Base-by-base conservation (phyloP, 345 rosid genomes). In the Citrus medica region DNA sequence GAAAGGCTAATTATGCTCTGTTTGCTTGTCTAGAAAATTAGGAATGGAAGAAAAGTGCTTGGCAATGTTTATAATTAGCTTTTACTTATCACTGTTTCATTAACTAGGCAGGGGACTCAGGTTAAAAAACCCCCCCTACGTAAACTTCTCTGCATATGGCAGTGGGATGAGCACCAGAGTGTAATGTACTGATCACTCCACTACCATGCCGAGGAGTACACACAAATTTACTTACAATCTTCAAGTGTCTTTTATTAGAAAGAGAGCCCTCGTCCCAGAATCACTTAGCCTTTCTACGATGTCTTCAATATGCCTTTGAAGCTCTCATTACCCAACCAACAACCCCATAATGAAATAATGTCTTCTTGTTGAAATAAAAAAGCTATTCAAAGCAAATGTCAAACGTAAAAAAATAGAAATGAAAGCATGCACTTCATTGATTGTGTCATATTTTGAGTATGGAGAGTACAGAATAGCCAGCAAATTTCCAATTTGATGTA, bases 341-440 rank as follows among this genome's bases (percentile, higher is more conserved):
- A 14, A 2, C 10, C 17, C 71, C 53, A 51, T 51, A 16, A 66
- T 75, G 48, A 48, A n/a, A 48, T 76, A 51, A 30, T 51, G 53
- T 51, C 62, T 51, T 46, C 61, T 21, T 76, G 72, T 21, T 65
- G 71, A 64, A 65, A 75, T 64, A 46, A 61, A 30, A 64, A 24
- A 28, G 48, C 69, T 22, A 55, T 0, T 22, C 33, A 56, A 35
- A 58, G 28, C 22, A 33, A 35, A n/a, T 1, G 19, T 13, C 68
- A 69, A 48, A 32, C 38, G 51, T 7, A 70, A 25, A 60, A 33
- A 2, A 59, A 35, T 4, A 48, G 30, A 48, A 64, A 75, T 28
- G 69, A 2, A 63, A 30, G 51, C 7, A 32, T 33, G 51, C 48
- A 48, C 4, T 13, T 46, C 17, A 46, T 46, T 32, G 61, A 40